Evolutionary conservation across 2,329 filamentous ascomycete species (phyloP).

Genomic region (Didymellaceae sp.): DNA sequence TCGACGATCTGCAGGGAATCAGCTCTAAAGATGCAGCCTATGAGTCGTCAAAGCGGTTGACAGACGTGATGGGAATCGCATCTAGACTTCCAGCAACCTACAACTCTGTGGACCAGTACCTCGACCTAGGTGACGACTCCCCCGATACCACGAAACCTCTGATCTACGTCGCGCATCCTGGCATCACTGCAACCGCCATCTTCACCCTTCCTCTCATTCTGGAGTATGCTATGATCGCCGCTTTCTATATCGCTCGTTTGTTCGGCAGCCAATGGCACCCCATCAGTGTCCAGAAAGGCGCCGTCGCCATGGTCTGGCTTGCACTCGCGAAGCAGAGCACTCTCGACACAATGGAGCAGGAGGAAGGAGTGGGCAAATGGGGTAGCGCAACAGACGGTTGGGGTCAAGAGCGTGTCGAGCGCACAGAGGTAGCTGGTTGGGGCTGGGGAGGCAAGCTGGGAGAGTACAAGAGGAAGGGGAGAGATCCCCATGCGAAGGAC

Average conservation of each 20-base stretch:
- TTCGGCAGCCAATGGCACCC: conserved; percentile 90
- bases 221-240: conserved; percentile 69
- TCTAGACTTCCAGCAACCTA: conserved; percentile 69
- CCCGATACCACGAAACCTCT: conserved; percentile 55
- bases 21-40: conserved; percentile 71
- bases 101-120: conserved; percentile 49
- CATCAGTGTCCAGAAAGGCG: conserved; percentile 76
- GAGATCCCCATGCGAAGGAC: conserved; percentile 65
- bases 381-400: conserved; percentile 71
- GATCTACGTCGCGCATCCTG: conserved; percentile 84
- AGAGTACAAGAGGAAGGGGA: conserved; percentile 58
- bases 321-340: conserved; percentile 70
- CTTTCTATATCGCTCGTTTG: conserved; percentile 75
- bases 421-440: conserved; percentile 88
- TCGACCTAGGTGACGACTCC: conserved; percentile 20
- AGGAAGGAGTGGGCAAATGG: conserved; percentile 76
- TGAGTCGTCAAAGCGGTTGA: conserved; percentile 86
- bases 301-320: conserved; percentile 78
- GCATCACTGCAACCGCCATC: conserved; percentile 82
- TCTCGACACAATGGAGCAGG: conserved; percentile 62
- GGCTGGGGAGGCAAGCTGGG: conserved; percentile 66
- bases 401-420: conserved; percentile 68
- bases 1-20: conserved; percentile 79
- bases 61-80: conserved; percentile 81
- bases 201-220: conserved; percentile 76